Evolutionary conservation across 139 green algal genomes (phyloP), one percentile per base, ranked within the genome.

Genomic region (Asterochloris erici): DNA sequence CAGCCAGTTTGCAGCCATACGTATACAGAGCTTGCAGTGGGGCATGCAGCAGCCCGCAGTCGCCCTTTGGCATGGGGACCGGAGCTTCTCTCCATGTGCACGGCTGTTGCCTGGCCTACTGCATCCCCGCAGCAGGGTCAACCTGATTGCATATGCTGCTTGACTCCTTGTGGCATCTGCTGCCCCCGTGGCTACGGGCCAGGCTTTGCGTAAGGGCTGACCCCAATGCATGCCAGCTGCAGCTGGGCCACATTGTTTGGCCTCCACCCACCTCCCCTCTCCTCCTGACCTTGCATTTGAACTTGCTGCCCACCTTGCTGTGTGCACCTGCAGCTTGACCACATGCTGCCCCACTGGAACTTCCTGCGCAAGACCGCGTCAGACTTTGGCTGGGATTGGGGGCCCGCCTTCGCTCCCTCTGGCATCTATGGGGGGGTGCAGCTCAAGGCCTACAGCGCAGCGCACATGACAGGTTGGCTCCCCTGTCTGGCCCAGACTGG

Each of bases 311-410:
- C 24, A 54, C 14, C 10, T 71, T 63, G 27, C n/a, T 38, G 66
- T 71, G 66, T 71, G 66, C 38, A 11, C 76, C 16, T 81, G 61
- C 73, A 81, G 83, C 73, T 29, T 23, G 79, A 61, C 29, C 74
- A 79, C 68, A 86, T 86, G 73, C 81, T 89, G 12, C 79, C 86
- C 21, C 73, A 82, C 70, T 96, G 93, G 88, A 95, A 94, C 87
- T 96, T 95, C 74, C 78, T 93, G 16, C 85, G 93, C 74, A 96
- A 96, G 82, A 86, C 93, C 0, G 90, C 89, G 9, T 89, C 84
- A 64, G 91, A 96, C 81, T 94, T 94, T 89, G 91, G 93, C 23
- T 96, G 93, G 93, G 94, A 97, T 86, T 97, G 93, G 93, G 84
- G 74, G 0, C 94, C 94, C 24, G 89, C 89, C 13, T 92, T 95